These are phyloP conservation scores for Penicillium sp. DNA, from an alignment of 2,329 filamentous ascomycete species.

Conservation along the genomic window DNA sequence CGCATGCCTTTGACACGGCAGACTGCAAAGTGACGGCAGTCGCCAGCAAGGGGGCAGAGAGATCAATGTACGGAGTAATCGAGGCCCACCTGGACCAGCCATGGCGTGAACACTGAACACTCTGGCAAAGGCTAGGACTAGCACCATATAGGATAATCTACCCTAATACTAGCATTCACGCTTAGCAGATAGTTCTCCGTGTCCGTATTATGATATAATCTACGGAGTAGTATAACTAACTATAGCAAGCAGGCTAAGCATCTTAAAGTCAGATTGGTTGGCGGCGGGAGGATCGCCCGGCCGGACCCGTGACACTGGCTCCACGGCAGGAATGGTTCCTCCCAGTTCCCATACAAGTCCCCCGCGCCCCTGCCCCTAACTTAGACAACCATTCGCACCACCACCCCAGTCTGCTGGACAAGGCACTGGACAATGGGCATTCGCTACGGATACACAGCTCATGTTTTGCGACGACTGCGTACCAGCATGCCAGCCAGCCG, in stretches of 20 bases:
- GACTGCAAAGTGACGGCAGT: neutral
- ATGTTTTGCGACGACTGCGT: no score
- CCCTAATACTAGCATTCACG: no score
- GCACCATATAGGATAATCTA: no score
- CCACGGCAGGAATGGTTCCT: neutral
- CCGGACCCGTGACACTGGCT: neutral
- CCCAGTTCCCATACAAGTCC: neutral
- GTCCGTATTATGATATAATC: no score
- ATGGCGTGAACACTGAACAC: neutral
- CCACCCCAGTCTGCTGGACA: no score
- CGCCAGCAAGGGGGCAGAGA: neutral
- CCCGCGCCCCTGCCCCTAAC: no score
- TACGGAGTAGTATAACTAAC: no score
- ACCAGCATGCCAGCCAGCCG: neutral
- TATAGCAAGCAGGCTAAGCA: no score
- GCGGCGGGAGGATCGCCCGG: neutral
- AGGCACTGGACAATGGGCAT: neutral
- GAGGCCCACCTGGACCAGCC: neutral
- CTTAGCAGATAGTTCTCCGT: no score
- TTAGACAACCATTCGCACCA: no score
- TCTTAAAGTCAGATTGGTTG: neutral
- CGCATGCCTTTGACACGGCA: neutral
- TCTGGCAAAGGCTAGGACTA: neutral
- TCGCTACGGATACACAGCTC: no score
- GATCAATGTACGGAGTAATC: neutral